Evolutionary conservation across 805 yeast species (phyloP).

Genomic region (Candida berthetii): DNA sequence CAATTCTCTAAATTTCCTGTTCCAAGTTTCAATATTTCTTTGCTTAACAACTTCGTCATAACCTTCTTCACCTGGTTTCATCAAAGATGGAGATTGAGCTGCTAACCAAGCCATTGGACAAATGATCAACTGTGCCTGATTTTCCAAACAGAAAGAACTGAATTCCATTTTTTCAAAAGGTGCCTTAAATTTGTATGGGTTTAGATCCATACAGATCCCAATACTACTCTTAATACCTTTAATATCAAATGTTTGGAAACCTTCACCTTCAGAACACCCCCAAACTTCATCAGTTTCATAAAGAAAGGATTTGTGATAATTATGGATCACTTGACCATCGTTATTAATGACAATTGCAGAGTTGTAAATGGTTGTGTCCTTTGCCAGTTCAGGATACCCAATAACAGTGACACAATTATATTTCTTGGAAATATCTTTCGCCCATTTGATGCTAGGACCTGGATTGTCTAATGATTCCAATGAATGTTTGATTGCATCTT

Average conservation of each 20-base stretch:
- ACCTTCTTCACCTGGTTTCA: conserved; percentile 12
- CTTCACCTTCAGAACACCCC: conserved; percentile 67
- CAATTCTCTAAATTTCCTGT: conserved; percentile 10
- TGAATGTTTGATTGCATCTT: conserved; percentile 46
- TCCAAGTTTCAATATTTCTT: conserved; percentile 11
- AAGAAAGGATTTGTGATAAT: conserved; percentile 71
- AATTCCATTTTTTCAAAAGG: conserved; percentile 75
- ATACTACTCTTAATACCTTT: conserved; percentile 41
- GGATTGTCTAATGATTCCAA: conserved; percentile 37
- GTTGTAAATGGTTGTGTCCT: conserved; percentile 42
- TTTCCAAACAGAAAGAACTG: conserved; percentile 41
- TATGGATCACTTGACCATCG: conserved; percentile 48
- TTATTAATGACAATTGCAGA: conserved; percentile 63
- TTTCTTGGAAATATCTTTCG: conserved; percentile 40
- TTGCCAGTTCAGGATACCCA: conserved; percentile 69
- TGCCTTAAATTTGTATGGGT: conserved; percentile 79
- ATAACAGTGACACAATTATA: conserved; percentile 62
- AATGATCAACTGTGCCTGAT: conserved; percentile 49
- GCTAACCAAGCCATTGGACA: conserved; percentile 89
- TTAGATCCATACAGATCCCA: conserved; percentile 94
- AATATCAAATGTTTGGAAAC: conserved; percentile 43
- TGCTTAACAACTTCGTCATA: conserved; percentile 3
- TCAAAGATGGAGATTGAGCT: conserved; percentile 35
- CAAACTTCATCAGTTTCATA: conserved; percentile 76
- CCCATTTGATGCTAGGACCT: conserved; percentile 52